These are phyloP conservation scores for Isatis tinctoria DNA, from an alignment of 345 rosid genomes.

Conservation along the genomic window DNA sequence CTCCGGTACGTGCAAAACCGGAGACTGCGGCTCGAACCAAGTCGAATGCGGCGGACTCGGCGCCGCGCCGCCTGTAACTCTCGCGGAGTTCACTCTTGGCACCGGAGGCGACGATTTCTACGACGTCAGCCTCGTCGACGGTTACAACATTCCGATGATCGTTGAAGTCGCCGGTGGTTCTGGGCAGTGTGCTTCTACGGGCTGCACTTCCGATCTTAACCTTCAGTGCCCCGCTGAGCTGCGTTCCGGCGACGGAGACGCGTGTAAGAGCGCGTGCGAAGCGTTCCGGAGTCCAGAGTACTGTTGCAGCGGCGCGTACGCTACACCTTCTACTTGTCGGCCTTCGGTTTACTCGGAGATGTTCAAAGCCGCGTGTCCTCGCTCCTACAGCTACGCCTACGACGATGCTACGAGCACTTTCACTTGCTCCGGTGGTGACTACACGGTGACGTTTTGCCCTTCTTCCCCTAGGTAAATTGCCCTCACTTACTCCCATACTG, in stretches of 20 bases:
- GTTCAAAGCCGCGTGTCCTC: constrained; percentile 91
- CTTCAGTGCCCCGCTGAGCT: constrained; percentile 75
- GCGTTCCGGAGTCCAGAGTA: constrained; percentile 92
- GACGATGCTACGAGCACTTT: constrained; percentile 93
- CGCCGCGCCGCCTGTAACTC: constrained; percentile 78
- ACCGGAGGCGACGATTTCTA: constrained; percentile 81
- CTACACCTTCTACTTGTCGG: constrained; percentile 70
- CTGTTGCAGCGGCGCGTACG: constrained; percentile 95
- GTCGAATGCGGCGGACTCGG: constrained; percentile 70
- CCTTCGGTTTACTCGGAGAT: constrained; percentile 87
- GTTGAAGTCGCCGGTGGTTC: constrained; percentile 76
- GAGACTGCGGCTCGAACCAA: constrained; percentile 72
- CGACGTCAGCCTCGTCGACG: constrained; percentile 95
- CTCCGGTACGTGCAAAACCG: constrained; percentile 56
- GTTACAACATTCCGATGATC: constrained; percentile 82
- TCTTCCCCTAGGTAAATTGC: constrained; percentile 66
- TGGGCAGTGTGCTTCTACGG: constrained; percentile 73
- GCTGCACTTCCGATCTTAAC: constrained; percentile 76
- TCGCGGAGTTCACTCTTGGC: constrained; percentile 84
- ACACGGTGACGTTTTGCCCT: constrained; percentile 92
- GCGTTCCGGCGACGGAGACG: constrained; percentile 56
- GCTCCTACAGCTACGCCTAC: constrained; percentile 90
- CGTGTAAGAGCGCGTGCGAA: constrained; percentile 92
- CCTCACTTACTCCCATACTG: background rate
- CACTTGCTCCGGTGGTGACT: constrained; percentile 84